phyloP scores from a whole-genome alignment of 2,329 filamentous ascomycete species.

The Fusarium keratoplasticum region DNA sequence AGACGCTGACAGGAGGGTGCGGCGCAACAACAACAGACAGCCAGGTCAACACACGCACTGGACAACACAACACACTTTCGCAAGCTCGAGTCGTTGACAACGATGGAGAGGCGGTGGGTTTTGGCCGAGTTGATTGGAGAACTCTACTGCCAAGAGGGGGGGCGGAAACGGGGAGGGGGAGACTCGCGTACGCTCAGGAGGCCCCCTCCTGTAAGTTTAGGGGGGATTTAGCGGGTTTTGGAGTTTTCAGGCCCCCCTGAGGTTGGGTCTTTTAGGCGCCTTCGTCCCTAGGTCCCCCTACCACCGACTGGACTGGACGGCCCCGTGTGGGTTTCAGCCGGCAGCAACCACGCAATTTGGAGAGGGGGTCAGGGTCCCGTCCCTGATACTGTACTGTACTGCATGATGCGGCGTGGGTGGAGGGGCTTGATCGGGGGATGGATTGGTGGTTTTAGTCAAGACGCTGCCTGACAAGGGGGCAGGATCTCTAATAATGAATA shows the following conservation, averaged over 20 bases:
- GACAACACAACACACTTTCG: neutral
- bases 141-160: conserved; percentile 25
- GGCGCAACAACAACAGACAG: conserved; percentile 33
- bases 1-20: conserved; percentile 17
- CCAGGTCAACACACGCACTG: neutral
- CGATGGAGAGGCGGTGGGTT: conserved; percentile 40
- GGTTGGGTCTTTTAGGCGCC: neutral
- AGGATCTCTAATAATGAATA: neutral
- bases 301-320: neutral
- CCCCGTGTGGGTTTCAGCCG: conserved; percentile 7
- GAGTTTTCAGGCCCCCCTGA: conserved; percentile 7
- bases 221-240: conserved; percentile 24
- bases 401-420: conserved; percentile 15
- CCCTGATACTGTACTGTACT: neutral
- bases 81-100: conserved; percentile 25
- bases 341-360: conserved; percentile 18
- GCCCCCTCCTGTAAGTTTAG: conserved; percentile 28
- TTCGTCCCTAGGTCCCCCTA: neutral
- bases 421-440: neutral
- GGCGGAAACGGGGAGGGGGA: conserved; percentile 25
- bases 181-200: conserved; percentile 10
- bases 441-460: neutral
- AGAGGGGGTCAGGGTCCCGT: conserved; percentile 11
- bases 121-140: conserved; percentile 40
- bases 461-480: neutral